A percentile compares a stretch with the other conserved stretches of the same genome.
phyloP scores from a whole-genome alignment of 192 early-diverging fungal genomes.

The Dissophora globulifera region DNA sequence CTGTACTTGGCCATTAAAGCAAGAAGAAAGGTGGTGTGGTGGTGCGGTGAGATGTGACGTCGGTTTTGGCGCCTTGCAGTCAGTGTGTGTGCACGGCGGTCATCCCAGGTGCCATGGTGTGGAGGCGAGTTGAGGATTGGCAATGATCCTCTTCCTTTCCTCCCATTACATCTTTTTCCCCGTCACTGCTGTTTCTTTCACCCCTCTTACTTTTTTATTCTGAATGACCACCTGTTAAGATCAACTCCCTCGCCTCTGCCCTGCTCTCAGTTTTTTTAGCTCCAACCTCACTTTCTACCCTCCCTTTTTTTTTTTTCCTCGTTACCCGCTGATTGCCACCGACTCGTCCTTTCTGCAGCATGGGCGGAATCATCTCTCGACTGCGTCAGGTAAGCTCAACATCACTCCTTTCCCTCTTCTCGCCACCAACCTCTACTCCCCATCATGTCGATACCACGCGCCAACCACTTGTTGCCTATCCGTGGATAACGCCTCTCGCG shows the following conservation, averaged over 20 bases:
- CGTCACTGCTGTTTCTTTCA: constrained; percentile 1
- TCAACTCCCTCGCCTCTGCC: not conserved
- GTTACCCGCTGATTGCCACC: not conserved
- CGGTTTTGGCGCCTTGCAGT: too few species aligned
- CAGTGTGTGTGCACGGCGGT: too few species aligned
- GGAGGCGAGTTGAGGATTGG: not conserved
- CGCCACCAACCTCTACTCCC: too few species aligned
- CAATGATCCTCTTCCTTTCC: not conserved
- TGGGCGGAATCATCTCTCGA: constrained; percentile 48
- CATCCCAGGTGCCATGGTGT: not conserved
- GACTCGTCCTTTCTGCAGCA: not conserved
- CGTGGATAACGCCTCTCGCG: too few species aligned
- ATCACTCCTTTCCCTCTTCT: not conserved
- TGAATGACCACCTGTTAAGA: constrained; percentile 23
- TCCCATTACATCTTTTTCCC: not conserved
- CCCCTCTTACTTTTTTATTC: constrained; percentile 17
- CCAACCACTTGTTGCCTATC: too few species aligned
- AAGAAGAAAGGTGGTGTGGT: too few species aligned
- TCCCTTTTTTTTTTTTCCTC: constrained; percentile 1
- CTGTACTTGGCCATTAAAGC: too few species aligned
- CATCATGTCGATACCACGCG: too few species aligned
- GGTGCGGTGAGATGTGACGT: not conserved
- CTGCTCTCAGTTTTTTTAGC: not conserved
- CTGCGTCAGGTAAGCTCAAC: constrained; percentile 36
- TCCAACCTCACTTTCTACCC: not conserved